Evolutionary conservation across 345 rosid species (phyloP).

Genomic region (Angophora floribunda): DNA sequence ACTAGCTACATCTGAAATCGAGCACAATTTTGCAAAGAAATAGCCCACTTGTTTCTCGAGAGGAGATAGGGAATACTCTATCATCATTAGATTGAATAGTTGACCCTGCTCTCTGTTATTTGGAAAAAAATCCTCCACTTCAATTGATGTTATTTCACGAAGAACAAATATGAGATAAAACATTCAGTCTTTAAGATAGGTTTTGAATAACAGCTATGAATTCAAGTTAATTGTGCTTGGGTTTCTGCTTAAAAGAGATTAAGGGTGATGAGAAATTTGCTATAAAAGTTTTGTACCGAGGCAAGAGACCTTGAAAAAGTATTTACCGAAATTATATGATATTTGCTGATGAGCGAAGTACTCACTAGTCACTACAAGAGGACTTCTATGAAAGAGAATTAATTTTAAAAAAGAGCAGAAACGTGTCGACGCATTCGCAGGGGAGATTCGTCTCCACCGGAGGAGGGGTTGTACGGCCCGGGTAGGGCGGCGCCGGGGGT

Average conservation of each 20-base stretch:
- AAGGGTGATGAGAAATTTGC: background rate
- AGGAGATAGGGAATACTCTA: background rate
- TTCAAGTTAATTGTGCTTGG: background rate
- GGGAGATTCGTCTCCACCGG: background rate
- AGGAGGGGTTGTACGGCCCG: background rate
- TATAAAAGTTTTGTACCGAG: background rate
- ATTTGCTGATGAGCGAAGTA: background rate
- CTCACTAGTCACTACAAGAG: background rate
- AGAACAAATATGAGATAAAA: background rate
- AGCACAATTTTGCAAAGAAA: background rate
- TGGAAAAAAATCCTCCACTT: background rate
- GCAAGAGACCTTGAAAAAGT: background rate
- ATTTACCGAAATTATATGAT: background rate
- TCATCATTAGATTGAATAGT: background rate
- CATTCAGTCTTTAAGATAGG: background rate
- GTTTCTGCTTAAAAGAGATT: background rate
- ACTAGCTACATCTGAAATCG: background rate
- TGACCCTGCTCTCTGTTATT: background rate
- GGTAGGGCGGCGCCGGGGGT: no score
- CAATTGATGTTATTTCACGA: background rate
- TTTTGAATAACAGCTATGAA: background rate
- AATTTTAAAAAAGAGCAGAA: background rate
- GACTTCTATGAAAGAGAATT: accelerated
- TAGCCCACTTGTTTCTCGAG: accelerated
- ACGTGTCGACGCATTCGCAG: background rate